phyloP scores from a whole-genome alignment of 148 eudicot species.

The Fagopyrum tataricum region DNA sequence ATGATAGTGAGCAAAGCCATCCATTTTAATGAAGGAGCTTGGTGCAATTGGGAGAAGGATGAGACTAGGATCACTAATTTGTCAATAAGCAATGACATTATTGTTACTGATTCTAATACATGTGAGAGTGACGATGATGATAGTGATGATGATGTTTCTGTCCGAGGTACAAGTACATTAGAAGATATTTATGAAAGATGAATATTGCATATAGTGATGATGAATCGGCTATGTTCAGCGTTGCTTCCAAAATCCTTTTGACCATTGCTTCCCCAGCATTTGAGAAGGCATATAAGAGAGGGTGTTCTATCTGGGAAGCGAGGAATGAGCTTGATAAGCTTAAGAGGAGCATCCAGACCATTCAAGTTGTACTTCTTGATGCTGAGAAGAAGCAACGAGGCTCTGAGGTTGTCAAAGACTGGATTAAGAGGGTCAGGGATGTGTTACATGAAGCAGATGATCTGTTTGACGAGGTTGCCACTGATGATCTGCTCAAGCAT shows the following conservation, averaged over 20 bases:
- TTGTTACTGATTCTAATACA: too few relatives aligned
- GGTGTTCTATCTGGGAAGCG: slow-evolving; percentile 9
- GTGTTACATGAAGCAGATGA: neutral
- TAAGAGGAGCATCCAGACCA: slow-evolving; percentile 14
- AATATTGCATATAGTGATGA: too few relatives aligned
- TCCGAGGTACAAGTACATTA: too few relatives aligned
- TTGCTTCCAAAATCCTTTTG: too few relatives aligned
- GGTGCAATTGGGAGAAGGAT: too few relatives aligned
- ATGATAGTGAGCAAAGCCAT: too few relatives aligned
- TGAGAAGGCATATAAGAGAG: neutral
- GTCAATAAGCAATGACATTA: too few relatives aligned
- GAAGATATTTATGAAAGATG: too few relatives aligned
- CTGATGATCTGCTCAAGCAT: neutral
- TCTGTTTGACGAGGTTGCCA: neutral
- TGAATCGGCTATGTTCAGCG: neutral
- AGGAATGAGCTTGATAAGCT: slow-evolving; percentile 15
- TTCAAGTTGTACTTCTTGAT: slow-evolving; percentile 22
- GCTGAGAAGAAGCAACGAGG: slow-evolving; percentile 24
- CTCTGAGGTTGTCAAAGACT: slow-evolving; percentile 13
- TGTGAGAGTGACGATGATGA: too few relatives aligned
- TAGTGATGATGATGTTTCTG: too few relatives aligned
- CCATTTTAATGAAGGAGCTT: too few relatives aligned
- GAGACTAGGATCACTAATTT: too few relatives aligned
- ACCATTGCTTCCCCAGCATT: neutral
- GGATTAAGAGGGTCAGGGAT: slow-evolving; percentile 8